Evolutionary conservation across 2,329 filamentous ascomycete species (phyloP), one percentile per base, ranked within the genome.

Genomic region (Corinectria fuckeliana): DNA sequence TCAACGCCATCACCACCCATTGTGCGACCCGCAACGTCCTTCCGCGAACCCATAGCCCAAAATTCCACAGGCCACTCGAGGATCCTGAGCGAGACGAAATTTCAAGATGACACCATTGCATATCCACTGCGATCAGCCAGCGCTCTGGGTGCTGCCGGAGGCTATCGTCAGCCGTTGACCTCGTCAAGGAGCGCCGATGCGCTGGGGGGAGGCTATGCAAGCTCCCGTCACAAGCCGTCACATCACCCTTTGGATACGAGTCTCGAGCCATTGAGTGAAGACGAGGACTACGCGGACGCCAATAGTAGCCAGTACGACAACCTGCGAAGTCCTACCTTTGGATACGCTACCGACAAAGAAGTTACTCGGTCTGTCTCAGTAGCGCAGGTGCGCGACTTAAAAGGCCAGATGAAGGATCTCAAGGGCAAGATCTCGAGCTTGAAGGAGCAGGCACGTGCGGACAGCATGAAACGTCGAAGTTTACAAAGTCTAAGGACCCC

Each of bases 341-440:
- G 81, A 50, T 69, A 74, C 1, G 77, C 70, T 32, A 69, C 71
- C n/a, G 79, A 81, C 9, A 77, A 80, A 41, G 82, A 81, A 1
- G 75, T 89, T 8, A 84, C 84, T 23, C 84, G 91, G 16, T 88
- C 91, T 3, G 82, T 87, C 13, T 94, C 92, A 1, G 87, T 87
- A n/a, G 83, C 88, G 13, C 88, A 91, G 70, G 87, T 91, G 71
- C 87, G 89, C 8, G 85, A 85, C 50, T 80, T 97, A 41, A 91
- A 92, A 60, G 89, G 92, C 65, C 92, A 96, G 73, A 91, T 97
- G 85, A 88, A 90, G 56, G 92, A 91, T 52, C 81, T 97, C 45
- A 93, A 93, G 71, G 91, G 91, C 60, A 92, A 92, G 69, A 93
- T 97, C 32, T 93, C 92, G 1, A 90, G 82, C 14, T 76, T 97